Evolutionary conservation across 2,329 filamentous ascomycete genomes (phyloP), one percentile per base, ranked within the genome.

Genomic region (Epichloe scottii): DNA sequence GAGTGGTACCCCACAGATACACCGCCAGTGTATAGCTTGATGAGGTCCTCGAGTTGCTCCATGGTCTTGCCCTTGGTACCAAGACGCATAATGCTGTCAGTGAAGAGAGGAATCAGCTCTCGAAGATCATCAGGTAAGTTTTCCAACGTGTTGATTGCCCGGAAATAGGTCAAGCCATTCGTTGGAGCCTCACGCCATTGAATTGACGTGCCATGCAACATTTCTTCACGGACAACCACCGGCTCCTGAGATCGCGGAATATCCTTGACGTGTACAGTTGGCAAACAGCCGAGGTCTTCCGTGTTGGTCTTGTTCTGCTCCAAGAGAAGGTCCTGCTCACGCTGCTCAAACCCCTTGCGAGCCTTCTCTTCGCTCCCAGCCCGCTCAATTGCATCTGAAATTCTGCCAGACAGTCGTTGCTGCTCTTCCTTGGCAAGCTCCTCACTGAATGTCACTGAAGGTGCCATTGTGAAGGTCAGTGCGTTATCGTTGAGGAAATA

Each of bases 161-260:
- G 84, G 72, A 98, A 95, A 65, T 98, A 98, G 1, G 91, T 97
- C 53, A 98, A 71, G 0, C 93, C 93, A 60, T 98, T 98, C 0
- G 93, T 98, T 2, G 89, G 87, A 7, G 90, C 89, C 66, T 95
- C 88, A 48, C 85, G 84, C 89, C 90, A 96, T 60, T 96, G 87
- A 4, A 93, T 80, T 44, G 84, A 81, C 40, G 85, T 78, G 38
- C 78, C 76, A 41, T 79, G 77, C 10, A 85, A 65, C 11, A 72
- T 70, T n/a, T 85, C 80, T 55, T 91, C 87, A 50, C 78, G 77
- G 40, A 83, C 60, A 3, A 70, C 61, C 0, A 76, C 66, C 0
- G 69, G 67, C 60, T 90, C 85, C 62, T 87, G 87, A 54, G 79
- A 72, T 50, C 90, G 79, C 0, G 89, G 86, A 53, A 98, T 97